A percentile compares a stretch with the other conserved stretches of the same genome.
Evolutionary conservation across 1,284 basidiomycete species (phyloP).

Genomic region (Cryptococcus sp.): DNA sequence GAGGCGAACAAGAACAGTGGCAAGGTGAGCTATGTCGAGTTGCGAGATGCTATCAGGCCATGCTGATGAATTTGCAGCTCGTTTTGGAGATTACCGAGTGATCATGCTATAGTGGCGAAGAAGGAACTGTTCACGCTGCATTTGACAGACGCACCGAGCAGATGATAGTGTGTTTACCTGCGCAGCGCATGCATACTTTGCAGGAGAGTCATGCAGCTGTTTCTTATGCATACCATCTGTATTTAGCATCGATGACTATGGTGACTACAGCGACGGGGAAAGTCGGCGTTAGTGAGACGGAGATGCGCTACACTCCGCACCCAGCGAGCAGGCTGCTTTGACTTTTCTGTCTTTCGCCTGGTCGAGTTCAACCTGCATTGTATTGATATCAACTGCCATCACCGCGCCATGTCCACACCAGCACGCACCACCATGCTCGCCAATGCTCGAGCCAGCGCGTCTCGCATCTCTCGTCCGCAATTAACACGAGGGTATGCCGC

Average conservation of each 20-base stretch:
- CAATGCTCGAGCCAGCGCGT: background rate
- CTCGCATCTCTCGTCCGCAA: background rate
- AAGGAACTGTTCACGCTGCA: background rate
- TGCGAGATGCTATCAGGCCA: background rate
- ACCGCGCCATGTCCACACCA: constrained; percentile 3
- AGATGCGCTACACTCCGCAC: background rate
- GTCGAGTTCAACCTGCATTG: no score
- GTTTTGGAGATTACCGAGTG: constrained; percentile 21
- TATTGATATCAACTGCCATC: background rate
- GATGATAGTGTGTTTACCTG: no score
- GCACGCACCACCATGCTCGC: background rate
- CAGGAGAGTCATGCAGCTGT: no score
- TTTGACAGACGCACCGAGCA: no score
- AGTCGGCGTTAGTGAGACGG: constrained; percentile 1
- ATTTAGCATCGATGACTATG: background rate
- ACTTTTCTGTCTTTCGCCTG: background rate
- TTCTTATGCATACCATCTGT: background rate
- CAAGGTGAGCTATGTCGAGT: constrained; percentile 51
- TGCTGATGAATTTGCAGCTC: constrained; percentile 7
- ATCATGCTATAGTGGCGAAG: background rate
- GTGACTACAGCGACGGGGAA: background rate
- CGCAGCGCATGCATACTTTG: no score
- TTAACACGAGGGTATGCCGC: constrained; percentile 11
- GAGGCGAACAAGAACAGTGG: constrained; percentile 73
- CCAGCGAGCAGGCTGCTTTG: background rate